phyloP scores from a whole-genome alignment of 768 basidiomycete genomes.

The Mrakia gelida region DNA sequence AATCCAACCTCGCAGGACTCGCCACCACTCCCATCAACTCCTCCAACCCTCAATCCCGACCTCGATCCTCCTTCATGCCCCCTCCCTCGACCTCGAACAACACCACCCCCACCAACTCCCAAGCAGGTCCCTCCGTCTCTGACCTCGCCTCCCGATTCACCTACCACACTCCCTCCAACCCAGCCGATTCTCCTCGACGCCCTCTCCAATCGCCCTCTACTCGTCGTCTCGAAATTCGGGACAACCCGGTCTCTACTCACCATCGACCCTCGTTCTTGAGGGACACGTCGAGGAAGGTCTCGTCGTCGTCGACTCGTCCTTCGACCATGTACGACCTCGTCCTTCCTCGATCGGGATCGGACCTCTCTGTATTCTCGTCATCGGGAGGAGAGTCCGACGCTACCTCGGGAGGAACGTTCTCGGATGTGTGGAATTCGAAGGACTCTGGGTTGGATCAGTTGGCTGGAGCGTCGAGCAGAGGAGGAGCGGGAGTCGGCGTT shows the following conservation, averaged over 20 bases:
- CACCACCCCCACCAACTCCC: not conserved
- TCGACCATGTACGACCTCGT: not conserved
- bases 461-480: not conserved
- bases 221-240: not conserved
- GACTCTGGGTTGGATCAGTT: not conserved
- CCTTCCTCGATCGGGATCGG: not conserved
- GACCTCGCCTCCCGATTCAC: conserved; percentile 5
- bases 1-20: conserved; percentile 3
- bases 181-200: not conserved
- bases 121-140: conserved; percentile 9
- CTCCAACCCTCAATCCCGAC: not conserved
- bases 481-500: not conserved
- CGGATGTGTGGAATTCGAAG: conserved; percentile 7
- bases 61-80: not conserved
- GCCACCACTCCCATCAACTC: not conserved
- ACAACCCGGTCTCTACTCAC: not conserved
- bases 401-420: not conserved
- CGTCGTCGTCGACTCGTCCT: not conserved
- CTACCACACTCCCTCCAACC: not conserved
- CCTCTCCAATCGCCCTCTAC: not conserved
- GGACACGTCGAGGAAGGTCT: not conserved
- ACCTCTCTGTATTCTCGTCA: not conserved
- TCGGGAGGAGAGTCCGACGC: not conserved
- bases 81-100: not conserved
- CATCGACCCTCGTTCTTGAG: not conserved